Conservation (phyloP, 2,329 filamentous ascomycete genomes). For the Penicillium sp. region DNA sequence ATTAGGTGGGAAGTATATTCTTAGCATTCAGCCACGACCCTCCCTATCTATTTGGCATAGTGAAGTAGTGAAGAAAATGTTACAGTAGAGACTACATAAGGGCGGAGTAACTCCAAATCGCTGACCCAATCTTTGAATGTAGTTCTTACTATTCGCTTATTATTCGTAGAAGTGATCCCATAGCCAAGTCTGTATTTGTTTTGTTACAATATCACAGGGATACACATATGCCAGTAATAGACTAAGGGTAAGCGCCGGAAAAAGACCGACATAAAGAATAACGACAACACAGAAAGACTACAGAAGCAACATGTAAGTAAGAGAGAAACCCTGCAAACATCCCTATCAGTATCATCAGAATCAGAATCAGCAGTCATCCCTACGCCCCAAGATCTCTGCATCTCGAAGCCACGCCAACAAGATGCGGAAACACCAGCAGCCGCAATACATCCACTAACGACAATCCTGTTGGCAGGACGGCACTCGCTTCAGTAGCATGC, state of each 20-base stretch:
- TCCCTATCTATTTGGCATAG: no score
- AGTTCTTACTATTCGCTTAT: background rate
- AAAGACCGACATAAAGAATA: background rate
- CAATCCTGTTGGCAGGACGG: slow-evolving; percentile 74
- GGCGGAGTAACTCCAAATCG: background rate
- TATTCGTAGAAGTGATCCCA: background rate
- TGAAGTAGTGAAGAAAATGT: no score
- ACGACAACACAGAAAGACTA: background rate
- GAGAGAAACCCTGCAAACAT: background rate
- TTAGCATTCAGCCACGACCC: no score
- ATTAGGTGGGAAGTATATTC: no score
- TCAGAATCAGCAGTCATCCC: background rate
- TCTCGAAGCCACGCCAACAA: background rate
- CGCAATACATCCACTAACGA: slow-evolving; percentile 10
- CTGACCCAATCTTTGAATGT: background rate
- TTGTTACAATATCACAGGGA: background rate
- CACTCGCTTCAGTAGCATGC: slow-evolving; percentile 79
- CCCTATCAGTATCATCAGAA: background rate
- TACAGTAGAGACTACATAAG: no score
- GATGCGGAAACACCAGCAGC: background rate
- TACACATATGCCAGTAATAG: background rate
- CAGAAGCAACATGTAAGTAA: background rate
- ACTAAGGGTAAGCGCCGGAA: background rate
- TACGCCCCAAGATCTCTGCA: slow-evolving; percentile 67
- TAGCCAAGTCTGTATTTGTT: background rate